Conservation (phyloP, 345 rosid genomes). For the Pistacia atlantica region DNA sequence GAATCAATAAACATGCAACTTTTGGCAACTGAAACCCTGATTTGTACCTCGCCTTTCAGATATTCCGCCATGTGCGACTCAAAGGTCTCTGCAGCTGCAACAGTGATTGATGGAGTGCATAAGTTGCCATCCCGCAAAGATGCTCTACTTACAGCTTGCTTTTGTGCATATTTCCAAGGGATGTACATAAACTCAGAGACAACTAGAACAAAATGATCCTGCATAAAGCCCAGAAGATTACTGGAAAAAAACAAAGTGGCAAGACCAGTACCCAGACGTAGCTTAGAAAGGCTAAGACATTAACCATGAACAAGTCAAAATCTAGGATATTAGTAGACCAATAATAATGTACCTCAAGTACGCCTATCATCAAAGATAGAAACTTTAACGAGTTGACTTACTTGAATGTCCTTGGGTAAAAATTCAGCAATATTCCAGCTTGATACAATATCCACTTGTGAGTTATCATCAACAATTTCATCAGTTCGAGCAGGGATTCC, state of each 20-base stretch:
- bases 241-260: slow-evolving; percentile 11
- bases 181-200: slow-evolving; percentile 85
- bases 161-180: slow-evolving; percentile 83
- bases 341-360: neutral
- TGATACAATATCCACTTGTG: slow-evolving; percentile 77
- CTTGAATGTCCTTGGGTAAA: slow-evolving; percentile 86
- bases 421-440: slow-evolving; percentile 83
- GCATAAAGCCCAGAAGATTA: slow-evolving; percentile 36
- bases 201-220: slow-evolving; percentile 78
- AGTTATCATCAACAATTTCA: slow-evolving; percentile 50
- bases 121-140: slow-evolving; percentile 47
- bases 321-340: neutral
- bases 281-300: neutral
- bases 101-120: slow-evolving; percentile 68
- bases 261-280: neutral
- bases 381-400: slow-evolving; percentile 15
- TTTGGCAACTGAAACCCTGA: slow-evolving; percentile 5
- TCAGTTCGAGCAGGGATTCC: slow-evolving; percentile 73
- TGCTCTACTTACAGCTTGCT: slow-evolving; percentile 45
- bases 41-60: slow-evolving; percentile 70
- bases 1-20: slow-evolving; percentile 13
- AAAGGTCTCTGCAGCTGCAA: slow-evolving; percentile 62
- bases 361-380: neutral
- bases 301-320: neutral
- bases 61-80: slow-evolving; percentile 65